These are phyloP conservation scores for Verticillium nonalfalfae DNA, from an alignment of 2,329 filamentous ascomycete genomes.

Conservation along the genomic window DNA sequence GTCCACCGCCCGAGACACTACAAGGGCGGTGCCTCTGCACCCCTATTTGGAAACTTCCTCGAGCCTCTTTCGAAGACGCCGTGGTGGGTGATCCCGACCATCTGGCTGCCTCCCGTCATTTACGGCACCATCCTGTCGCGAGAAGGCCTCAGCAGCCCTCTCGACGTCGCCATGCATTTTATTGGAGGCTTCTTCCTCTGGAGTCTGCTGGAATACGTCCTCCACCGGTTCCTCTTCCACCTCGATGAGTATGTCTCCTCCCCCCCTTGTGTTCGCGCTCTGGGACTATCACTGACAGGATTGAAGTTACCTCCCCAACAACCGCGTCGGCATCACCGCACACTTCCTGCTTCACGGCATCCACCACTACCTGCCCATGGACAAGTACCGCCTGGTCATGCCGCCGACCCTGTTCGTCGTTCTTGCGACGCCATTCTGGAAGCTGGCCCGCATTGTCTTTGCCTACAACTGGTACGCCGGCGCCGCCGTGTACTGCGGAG, in stretches of 20 bases:
- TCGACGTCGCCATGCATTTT: constrained; percentile 56
- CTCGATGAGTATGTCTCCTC: constrained; percentile 68
- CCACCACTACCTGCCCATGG: constrained; percentile 99
- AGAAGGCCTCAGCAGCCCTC: constrained; percentile 47
- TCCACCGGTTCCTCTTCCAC: constrained; percentile 92
- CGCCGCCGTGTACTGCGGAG: constrained; percentile 75
- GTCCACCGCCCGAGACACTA: constrained; percentile 95
- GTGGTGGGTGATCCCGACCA: constrained; percentile 80
- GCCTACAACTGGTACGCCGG: constrained; percentile 80
- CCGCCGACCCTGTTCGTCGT: constrained; percentile 80
- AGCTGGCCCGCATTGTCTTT: constrained; percentile 77
- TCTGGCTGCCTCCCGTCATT: constrained; percentile 77
- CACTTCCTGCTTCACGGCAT: constrained; percentile 96
- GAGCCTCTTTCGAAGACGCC: constrained; percentile 93
- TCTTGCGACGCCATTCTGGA: constrained; percentile 87
- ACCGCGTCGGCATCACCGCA: constrained; percentile 74
- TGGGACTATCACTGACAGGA: constrained; percentile 19
- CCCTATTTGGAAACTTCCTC: constrained; percentile 96
- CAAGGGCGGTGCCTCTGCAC: constrained; percentile 85
- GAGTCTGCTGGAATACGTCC: constrained; percentile 81
- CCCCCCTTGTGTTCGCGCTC: not conserved
- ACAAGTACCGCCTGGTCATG: constrained; percentile 95
- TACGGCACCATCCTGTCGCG: constrained; percentile 66
- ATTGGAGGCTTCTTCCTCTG: constrained; percentile 68
- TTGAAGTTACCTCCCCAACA: constrained; percentile 77